phyloP scores from a whole-genome alignment of 108 stramenopile genomes.

The Pseudonitzschia multiseries region DNA sequence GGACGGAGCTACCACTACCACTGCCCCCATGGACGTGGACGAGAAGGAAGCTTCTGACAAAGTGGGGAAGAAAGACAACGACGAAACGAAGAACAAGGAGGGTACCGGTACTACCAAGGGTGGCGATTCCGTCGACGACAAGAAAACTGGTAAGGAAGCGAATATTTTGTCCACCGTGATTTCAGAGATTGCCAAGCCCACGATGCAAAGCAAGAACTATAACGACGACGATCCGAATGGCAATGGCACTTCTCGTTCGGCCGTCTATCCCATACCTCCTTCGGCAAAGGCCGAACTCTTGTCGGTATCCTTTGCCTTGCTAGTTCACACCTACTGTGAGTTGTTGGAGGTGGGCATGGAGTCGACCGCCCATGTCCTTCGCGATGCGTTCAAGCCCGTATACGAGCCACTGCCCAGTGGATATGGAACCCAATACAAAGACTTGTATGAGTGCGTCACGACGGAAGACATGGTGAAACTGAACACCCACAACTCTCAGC shows the following conservation, averaged over 20 bases:
- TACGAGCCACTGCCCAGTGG: constrained; percentile 56
- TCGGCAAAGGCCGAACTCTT: constrained; percentile 82
- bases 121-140: neutral
- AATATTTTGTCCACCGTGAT: constrained; percentile 22
- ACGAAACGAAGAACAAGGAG: constrained; percentile 3
- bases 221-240: neutral
- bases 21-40: constrained; percentile 1
- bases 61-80: neutral
- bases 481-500: constrained; percentile 52
- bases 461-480: constrained; percentile 70
- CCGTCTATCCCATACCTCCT: constrained; percentile 43
- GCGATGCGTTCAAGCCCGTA: constrained; percentile 71
- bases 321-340: constrained; percentile 89
- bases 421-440: constrained; percentile 59
- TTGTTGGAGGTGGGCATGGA: constrained; percentile 81
- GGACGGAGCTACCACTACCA: no score
- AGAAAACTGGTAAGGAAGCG: no score
- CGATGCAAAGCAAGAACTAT: neutral
- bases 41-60: neutral
- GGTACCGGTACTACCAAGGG: neutral
- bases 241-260: neutral
- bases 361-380: constrained; percentile 63
- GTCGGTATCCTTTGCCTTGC: constrained; percentile 78
- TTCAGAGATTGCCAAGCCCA: constrained; percentile 20
- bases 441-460: constrained; percentile 62